Conservation (phyloP, 495 filamentous ascomycete genomes). For the Annulohypoxylon bovei region DNA sequence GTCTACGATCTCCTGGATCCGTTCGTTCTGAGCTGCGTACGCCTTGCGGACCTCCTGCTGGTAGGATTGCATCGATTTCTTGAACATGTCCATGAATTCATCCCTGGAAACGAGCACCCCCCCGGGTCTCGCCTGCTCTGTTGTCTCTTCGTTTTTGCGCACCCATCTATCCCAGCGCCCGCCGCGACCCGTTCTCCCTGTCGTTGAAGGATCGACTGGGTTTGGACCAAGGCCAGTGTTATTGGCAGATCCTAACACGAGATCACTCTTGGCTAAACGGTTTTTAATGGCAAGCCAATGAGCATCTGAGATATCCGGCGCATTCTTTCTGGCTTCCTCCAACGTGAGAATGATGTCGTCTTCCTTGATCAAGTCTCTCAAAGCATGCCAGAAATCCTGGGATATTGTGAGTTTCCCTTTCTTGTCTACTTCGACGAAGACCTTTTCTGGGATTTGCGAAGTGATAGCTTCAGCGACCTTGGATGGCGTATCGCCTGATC, state of each 20-base stretch:
- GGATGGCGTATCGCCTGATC: neutral
- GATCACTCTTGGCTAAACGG: slow-evolving; percentile 36
- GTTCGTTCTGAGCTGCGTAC: slow-evolving; percentile 32
- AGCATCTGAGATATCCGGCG: slow-evolving; percentile 41
- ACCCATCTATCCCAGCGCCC: slow-evolving; percentile 51
- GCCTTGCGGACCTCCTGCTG: slow-evolving; percentile 43
- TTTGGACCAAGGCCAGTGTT: neutral
- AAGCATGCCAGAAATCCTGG: slow-evolving; percentile 65
- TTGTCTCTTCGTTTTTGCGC: slow-evolving; percentile 46
- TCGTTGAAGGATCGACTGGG: neutral
- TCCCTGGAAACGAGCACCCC: slow-evolving; percentile 39
- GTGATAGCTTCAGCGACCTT: slow-evolving; percentile 43
- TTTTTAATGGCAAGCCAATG: slow-evolving; percentile 52
- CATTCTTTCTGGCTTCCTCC: slow-evolving; percentile 26
- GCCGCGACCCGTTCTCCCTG: neutral
- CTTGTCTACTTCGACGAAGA: slow-evolving; percentile 52
- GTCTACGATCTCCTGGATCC: slow-evolving; percentile 24
- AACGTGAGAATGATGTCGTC: slow-evolving; percentile 50
- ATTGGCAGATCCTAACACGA: neutral
- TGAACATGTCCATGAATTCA: slow-evolving; percentile 46
- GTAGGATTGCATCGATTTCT: slow-evolving; percentile 19
- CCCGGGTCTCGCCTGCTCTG: slow-evolving; percentile 40
- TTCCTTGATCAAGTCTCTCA: slow-evolving; percentile 48
- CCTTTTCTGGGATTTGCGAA: slow-evolving; percentile 49
- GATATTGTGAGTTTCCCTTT: slow-evolving; percentile 57